Evolutionary conservation across 177 flowering plant species (phyloP).

Genomic region (Vitis hybrid): DNA sequence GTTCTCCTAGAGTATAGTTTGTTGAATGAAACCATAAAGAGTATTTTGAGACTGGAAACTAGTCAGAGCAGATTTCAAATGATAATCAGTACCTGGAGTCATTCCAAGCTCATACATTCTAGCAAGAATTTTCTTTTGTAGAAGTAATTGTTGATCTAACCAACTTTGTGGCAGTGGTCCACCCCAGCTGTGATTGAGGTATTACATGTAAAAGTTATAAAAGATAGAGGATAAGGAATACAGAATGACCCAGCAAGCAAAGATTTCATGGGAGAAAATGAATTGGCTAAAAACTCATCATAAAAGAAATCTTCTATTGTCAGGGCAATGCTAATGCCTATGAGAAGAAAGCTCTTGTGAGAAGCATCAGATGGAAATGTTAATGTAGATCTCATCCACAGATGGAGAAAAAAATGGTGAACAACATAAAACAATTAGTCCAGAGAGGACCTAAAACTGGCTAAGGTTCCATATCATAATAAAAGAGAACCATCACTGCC

Average conservation of each 20-base stretch:
- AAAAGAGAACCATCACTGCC: too few species aligned
- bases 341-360: background rate
- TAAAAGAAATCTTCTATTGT: background rate
- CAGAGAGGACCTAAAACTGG: too few species aligned
- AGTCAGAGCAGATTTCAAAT: background rate
- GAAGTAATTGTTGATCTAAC: slow-evolving; percentile 58
- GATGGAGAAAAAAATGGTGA: too few species aligned
- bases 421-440: too few species aligned
- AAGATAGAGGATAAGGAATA: background rate
- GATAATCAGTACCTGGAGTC: slow-evolving; percentile 56
- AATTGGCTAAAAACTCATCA: background rate
- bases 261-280: background rate
- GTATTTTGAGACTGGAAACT: background rate
- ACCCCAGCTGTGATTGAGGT: slow-evolving; percentile 60
- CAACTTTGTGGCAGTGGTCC: slow-evolving; percentile 84
- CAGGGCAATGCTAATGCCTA: background rate
- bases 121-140: slow-evolving; percentile 69
- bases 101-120: slow-evolving; percentile 82
- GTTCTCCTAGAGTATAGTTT: background rate
- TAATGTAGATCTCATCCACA: too few species aligned
- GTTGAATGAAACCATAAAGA: background rate
- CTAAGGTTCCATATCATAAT: too few species aligned
- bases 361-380: slow-evolving; percentile 4
- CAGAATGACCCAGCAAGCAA: background rate
- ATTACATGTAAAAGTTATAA: background rate